Evolutionary conservation across 2,329 filamentous ascomycete genomes (phyloP).

Genomic region (Botrytis elliptica): DNA sequence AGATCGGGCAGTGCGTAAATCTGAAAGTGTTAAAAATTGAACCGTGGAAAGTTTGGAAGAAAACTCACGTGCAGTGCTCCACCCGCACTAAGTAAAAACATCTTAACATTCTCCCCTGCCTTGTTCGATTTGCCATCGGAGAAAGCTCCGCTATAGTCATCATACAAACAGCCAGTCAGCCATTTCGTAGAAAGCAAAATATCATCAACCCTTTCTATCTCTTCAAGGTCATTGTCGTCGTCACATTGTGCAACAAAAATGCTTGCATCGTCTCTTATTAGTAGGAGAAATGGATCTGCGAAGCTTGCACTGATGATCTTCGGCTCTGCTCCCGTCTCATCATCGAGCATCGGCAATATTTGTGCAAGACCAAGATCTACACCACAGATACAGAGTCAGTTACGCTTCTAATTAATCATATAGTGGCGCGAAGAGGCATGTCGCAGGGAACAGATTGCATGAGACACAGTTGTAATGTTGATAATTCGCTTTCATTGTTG

Average conservation of each 20-base stretch:
- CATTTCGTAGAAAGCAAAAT: conserved; percentile 64
- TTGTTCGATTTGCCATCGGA: conserved; percentile 43
- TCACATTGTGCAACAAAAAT: conserved; percentile 78
- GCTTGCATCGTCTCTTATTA: conserved; percentile 81
- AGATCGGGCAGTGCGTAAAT: conserved; percentile 76
- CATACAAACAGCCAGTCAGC: conserved; percentile 80
- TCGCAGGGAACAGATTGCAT: conserved; percentile 32
- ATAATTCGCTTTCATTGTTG: conserved; percentile 43
- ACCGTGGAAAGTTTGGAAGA: not conserved
- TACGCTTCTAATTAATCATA: conserved; percentile 15
- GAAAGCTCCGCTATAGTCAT: conserved; percentile 61
- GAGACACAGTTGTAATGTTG: conserved; percentile 32
- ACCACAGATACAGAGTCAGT: conserved; percentile 26
- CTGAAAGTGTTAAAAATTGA: conserved; percentile 44
- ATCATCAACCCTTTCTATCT: conserved; percentile 65
- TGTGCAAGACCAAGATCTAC: conserved; percentile 82
- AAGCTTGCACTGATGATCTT: conserved; percentile 79
- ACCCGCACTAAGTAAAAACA: conserved; percentile 75
- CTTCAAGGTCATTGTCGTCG: conserved; percentile 79
- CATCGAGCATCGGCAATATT: conserved; percentile 90
- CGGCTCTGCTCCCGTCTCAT: conserved; percentile 79
- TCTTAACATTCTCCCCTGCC: conserved; percentile 55
- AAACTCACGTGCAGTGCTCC: conserved; percentile 70
- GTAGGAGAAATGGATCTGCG: conserved; percentile 78
- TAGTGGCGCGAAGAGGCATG: conserved; percentile 22